phyloP scores from a whole-genome alignment of 805 yeast species.

The Saccharomyces kudriavzevii region DNA sequence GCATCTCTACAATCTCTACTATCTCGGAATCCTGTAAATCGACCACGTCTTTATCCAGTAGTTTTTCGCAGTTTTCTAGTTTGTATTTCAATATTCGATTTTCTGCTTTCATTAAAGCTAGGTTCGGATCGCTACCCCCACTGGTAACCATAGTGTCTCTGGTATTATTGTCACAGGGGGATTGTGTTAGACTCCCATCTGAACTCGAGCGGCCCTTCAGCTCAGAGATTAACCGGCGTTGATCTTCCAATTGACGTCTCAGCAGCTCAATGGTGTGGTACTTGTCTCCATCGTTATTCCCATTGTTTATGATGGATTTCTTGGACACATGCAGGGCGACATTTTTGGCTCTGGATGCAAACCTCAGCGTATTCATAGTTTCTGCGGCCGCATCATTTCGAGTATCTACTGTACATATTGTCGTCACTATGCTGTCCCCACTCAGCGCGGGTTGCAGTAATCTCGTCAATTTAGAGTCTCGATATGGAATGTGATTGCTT shows the following conservation, averaged over 20 bases:
- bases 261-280: slow-evolving; percentile 50
- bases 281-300: slow-evolving; percentile 28
- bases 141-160: neutral
- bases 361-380: slow-evolving; percentile 77
- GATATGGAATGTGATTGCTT: slow-evolving; percentile 72
- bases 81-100: slow-evolving; percentile 56
- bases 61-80: slow-evolving; percentile 58
- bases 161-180: slow-evolving; percentile 1
- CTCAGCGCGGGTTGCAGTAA: slow-evolving; percentile 85
- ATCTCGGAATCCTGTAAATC: slow-evolving; percentile 44
- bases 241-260: slow-evolving; percentile 51
- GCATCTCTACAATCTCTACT: slow-evolving; percentile 51
- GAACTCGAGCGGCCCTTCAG: slow-evolving; percentile 21
- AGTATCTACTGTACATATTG: slow-evolving; percentile 79
- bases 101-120: slow-evolving; percentile 49
- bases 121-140: slow-evolving; percentile 26
- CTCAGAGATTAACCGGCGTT: slow-evolving; percentile 43
- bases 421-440: slow-evolving; percentile 75
- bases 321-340: slow-evolving; percentile 60
- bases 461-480: slow-evolving; percentile 89
- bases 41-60: slow-evolving; percentile 52
- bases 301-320: slow-evolving; percentile 31
- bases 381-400: slow-evolving; percentile 58
- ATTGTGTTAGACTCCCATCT: slow-evolving; percentile 6
- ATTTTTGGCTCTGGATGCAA: slow-evolving; percentile 90